A percentile compares a stretch with the other conserved stretches of the same genome.
phyloP scores from a whole-genome alignment of 179 eudicot genomes.

The Vitellaria paradoxa region DNA sequence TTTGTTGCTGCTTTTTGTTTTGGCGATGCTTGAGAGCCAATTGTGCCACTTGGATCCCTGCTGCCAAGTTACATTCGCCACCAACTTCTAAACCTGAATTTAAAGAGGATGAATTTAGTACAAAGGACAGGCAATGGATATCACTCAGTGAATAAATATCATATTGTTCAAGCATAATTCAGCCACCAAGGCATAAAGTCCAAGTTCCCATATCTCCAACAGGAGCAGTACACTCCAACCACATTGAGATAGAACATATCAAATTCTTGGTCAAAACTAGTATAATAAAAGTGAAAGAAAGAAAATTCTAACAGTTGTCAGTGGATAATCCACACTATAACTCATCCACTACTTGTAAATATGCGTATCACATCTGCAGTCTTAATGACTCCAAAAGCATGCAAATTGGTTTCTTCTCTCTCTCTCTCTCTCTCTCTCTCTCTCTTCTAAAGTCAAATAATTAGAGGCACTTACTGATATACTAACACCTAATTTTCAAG shows the following conservation, averaged over 20 bases:
- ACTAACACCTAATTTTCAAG: too few species aligned
- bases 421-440: too few species aligned
- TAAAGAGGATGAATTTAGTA: slow-evolving; percentile 6
- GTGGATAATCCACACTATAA: neutral
- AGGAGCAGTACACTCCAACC: neutral
- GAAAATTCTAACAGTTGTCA: neutral
- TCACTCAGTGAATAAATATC: neutral
- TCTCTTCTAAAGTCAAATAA: neutral
- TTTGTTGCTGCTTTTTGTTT: slow-evolving; percentile 94
- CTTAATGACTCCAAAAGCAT: neutral
- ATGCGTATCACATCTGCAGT: neutral
- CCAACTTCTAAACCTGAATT: slow-evolving; percentile 78
- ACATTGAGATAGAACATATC: neutral
- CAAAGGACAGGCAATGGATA: neutral
- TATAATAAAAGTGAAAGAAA: neutral
- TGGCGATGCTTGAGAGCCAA: slow-evolving; percentile 96
- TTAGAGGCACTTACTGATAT: too few species aligned
- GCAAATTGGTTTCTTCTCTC: too few species aligned
- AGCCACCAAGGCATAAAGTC: neutral
- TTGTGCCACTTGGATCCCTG: slow-evolving; percentile 95
- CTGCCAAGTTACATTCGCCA: slow-evolving; percentile 93
- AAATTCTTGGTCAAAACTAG: neutral
- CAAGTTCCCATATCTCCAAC: neutral
- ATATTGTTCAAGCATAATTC: neutral
- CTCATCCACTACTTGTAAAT: neutral